Conservation (phyloP, 2,329 filamentous ascomycete genomes). For the Chaetomiaceae sp. region DNA sequence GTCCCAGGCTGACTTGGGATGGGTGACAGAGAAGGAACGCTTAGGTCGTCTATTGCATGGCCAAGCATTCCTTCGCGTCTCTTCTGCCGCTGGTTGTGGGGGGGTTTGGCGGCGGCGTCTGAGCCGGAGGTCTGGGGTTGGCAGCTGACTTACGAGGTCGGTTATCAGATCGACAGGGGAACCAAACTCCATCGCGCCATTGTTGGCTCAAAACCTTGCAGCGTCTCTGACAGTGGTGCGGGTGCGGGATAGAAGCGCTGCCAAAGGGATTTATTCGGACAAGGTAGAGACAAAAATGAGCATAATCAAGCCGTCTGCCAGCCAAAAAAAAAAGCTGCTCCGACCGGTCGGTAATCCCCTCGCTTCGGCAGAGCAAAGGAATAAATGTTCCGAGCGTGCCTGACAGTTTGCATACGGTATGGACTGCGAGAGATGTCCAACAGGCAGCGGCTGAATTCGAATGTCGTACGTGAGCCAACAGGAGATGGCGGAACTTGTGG, state of each 20-base stretch:
- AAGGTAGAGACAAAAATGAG: background rate
- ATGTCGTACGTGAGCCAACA: constrained; percentile 11
- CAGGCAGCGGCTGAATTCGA: background rate
- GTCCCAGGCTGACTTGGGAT: background rate
- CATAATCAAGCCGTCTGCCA: too few relatives aligned
- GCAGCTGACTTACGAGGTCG: too few relatives aligned
- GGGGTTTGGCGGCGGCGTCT: too few relatives aligned
- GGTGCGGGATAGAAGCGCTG: too few relatives aligned
- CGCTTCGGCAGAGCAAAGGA: background rate
- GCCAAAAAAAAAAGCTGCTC: background rate
- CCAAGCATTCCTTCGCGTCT: too few relatives aligned
- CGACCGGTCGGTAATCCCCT: background rate
- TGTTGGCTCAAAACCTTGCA: background rate
- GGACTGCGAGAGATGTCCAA: background rate
- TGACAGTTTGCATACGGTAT: background rate
- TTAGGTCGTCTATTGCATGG: too few relatives aligned
- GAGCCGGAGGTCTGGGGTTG: too few relatives aligned
- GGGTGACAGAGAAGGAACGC: background rate
- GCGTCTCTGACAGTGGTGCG: too few relatives aligned
- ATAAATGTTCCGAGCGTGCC: background rate
- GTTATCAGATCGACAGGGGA: background rate
- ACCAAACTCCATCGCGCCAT: background rate
- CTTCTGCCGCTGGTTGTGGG: too few relatives aligned
- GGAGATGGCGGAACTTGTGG: background rate
- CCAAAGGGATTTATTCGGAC: background rate